Evolutionary conservation across 228 moss, liverwort and hornwort species (phyloP).

Genomic region (Sphagnum fallax): DNA sequence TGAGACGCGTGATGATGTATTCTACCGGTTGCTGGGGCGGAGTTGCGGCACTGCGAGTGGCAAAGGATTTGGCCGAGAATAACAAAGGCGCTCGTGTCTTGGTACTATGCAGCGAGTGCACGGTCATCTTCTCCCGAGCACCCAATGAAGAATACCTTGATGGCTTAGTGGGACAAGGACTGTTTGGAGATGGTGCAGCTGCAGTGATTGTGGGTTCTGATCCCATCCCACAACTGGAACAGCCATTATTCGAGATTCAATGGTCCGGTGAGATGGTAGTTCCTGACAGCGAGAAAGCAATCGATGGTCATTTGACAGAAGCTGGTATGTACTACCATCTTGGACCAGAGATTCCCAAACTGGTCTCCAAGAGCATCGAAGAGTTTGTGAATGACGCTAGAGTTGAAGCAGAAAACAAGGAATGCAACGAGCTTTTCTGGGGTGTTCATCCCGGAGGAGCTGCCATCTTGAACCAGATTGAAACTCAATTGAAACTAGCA

Average conservation of each 20-base stretch:
- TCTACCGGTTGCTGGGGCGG: constrained; percentile 28
- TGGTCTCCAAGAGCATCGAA: constrained; percentile 26
- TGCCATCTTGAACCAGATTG: constrained; percentile 35
- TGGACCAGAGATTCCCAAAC: constrained; percentile 26
- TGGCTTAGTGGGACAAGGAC: constrained; percentile 18
- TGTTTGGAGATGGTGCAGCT: constrained; percentile 33
- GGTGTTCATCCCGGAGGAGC: constrained; percentile 35
- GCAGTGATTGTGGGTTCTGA: constrained; percentile 31
- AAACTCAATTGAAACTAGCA: constrained; percentile 12
- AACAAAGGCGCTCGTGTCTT: constrained; percentile 21
- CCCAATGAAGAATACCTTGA: constrained; percentile 27
- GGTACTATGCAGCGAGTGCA: neutral
- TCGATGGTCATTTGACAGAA: constrained; percentile 39
- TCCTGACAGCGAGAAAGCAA: constrained; percentile 18
- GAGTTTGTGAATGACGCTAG: constrained; percentile 26
- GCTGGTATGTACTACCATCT: constrained; percentile 39
- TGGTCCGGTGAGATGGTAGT: constrained; percentile 25
- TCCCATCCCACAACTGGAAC: constrained; percentile 1
- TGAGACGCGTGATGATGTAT: constrained; percentile 38
- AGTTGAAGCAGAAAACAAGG: constrained; percentile 9
- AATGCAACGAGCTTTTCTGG: constrained; percentile 35
- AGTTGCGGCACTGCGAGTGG: constrained; percentile 15
- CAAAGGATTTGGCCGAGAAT: constrained; percentile 39
- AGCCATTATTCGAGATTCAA: constrained; percentile 11
- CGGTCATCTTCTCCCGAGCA: constrained; percentile 19